Conservation (phyloP, 768 basidiomycete species). For the Pholiota conissans region DNA sequence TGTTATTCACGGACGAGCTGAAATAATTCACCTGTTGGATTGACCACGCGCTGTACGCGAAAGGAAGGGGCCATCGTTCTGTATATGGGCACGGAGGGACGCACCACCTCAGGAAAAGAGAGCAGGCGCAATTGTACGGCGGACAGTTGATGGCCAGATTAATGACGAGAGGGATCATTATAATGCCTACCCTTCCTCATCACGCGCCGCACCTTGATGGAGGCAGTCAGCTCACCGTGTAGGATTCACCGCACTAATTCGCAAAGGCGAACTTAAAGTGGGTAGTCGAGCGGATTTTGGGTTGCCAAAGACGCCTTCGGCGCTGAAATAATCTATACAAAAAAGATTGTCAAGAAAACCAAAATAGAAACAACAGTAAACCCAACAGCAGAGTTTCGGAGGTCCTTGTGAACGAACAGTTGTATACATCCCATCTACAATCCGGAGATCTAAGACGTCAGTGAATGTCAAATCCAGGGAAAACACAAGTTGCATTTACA, state of each 20-base stretch:
- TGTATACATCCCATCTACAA: background rate
- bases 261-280: background rate
- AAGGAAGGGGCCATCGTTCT: conserved; percentile 8
- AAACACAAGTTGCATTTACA: background rate
- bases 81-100: background rate
- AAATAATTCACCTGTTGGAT: conserved; percentile 16
- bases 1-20: background rate
- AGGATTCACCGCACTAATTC: background rate
- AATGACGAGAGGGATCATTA: conserved; percentile 4
- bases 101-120: background rate
- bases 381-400: background rate
- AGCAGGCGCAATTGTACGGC: background rate
- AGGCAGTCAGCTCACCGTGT: background rate
- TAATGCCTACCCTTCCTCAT: background rate
- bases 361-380: background rate
- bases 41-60: conserved; percentile 14
- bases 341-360: background rate
- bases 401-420: conserved; percentile 7
- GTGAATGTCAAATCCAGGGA: background rate
- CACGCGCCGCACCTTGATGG: conserved; percentile 1
- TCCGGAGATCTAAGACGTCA: background rate
- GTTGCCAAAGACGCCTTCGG: background rate
- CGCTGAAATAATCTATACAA: conserved; percentile 3
- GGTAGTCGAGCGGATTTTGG: conserved; percentile 1
- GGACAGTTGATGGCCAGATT: conserved; percentile 2